Conservation (phyloP, 345 rosid species). For the Pelargonium nanum region DNA sequence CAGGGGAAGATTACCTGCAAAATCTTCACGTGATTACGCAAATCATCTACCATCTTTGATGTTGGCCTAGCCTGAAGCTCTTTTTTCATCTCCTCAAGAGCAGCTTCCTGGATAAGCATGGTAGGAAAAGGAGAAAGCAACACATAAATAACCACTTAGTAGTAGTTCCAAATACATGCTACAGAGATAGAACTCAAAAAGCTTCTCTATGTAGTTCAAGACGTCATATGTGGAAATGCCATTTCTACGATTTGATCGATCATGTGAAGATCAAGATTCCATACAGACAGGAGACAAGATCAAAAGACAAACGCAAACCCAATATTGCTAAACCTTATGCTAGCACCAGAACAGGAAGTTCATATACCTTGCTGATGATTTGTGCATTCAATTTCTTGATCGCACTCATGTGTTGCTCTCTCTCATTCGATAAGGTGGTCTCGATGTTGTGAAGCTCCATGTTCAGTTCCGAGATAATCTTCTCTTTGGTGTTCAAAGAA, state of each 20-base stretch:
- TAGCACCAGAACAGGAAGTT: background rate
- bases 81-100: constrained; percentile 79
- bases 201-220: no score
- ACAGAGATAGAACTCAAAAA: background rate
- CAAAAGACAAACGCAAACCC: background rate
- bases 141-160: background rate
- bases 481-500: constrained; percentile 83
- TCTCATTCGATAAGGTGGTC: constrained; percentile 60
- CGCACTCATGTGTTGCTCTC: constrained; percentile 72
- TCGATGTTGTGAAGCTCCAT: constrained; percentile 86
- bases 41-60: constrained; percentile 80
- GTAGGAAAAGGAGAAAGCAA: constrained; percentile 3
- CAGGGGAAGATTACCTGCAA: constrained; percentile 53
- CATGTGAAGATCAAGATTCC: no score
- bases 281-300: no score
- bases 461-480: constrained; percentile 84
- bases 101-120: constrained; percentile 45
- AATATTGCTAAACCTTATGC: background rate
- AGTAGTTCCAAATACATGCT: background rate
- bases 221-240: no score
- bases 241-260: no score
- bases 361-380: constrained; percentile 63
- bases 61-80: constrained; percentile 92
- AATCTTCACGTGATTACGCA: constrained; percentile 93
- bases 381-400: constrained; percentile 60